phyloP scores from a whole-genome alignment of 2,329 filamentous ascomycete species.

The Aspergillus puulaauensis region DNA sequence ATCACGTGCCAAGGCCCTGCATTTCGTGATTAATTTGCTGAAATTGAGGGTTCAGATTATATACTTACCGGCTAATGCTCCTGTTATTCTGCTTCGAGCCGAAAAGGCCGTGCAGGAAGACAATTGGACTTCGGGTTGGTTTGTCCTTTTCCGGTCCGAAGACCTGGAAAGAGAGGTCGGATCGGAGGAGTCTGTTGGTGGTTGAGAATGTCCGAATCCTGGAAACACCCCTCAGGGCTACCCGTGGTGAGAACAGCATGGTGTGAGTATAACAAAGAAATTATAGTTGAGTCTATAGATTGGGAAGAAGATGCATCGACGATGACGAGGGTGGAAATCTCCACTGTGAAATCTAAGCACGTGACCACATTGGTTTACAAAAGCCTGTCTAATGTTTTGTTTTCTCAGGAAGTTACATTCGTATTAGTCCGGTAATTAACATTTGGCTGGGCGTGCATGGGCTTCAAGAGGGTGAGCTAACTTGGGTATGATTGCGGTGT shows the following conservation, averaged over 20 bases:
- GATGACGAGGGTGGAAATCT: slow-evolving; percentile 6
- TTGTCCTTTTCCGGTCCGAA: slow-evolving; percentile 36
- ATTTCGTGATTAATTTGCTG: neutral
- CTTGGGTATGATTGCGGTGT: neutral
- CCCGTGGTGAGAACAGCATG: slow-evolving; percentile 12
- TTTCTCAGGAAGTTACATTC: neutral
- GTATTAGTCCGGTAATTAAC: neutral
- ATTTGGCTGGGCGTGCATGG: neutral
- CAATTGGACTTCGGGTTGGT: slow-evolving; percentile 59
- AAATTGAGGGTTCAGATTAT: neutral
- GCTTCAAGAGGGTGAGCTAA: neutral
- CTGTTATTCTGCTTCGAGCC: slow-evolving; percentile 95
- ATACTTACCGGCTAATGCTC: slow-evolving; percentile 83
- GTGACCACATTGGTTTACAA: neutral
- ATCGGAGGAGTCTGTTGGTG: slow-evolving; percentile 20
- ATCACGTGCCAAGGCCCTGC: slow-evolving; percentile 72
- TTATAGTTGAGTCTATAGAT: neutral
- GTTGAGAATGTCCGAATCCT: slow-evolving; percentile 34
- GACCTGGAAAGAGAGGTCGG: slow-evolving; percentile 37
- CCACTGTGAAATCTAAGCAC: neutral
- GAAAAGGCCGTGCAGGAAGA: slow-evolving; percentile 91
- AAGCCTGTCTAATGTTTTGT: neutral
- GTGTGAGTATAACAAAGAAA: neutral
- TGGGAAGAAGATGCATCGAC: neutral
- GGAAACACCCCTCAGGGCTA: slow-evolving; percentile 13